phyloP scores from a whole-genome alignment of 331 rosid species.

The Pyrus hybrid region DNA sequence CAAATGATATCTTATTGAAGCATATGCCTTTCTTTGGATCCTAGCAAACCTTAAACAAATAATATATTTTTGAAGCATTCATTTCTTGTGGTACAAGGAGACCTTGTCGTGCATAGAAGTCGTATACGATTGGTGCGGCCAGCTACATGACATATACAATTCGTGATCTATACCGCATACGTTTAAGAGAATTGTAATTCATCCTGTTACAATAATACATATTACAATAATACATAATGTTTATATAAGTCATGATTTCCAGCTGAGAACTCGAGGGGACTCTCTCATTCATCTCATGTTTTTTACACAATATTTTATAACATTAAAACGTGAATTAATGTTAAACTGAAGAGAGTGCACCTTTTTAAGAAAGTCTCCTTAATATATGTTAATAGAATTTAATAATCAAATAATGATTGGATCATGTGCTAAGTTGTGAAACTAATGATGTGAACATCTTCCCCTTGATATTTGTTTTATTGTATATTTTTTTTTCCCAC shows the following conservation, averaged over 20 bases:
- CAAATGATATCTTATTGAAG: too few relatives aligned
- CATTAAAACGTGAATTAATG: too few relatives aligned
- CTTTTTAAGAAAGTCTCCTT: too few relatives aligned
- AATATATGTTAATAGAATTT: not conserved
- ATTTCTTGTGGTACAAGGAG: not conserved
- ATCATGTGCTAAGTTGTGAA: slow-evolving; percentile 12
- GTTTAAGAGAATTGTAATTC: not conserved
- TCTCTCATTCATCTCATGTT: too few relatives aligned
- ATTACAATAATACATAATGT: not conserved
- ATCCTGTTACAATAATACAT: not conserved
- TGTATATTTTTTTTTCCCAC: not conserved
- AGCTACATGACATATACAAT: not conserved
- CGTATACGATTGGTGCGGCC: not conserved
- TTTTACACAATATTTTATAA: too few relatives aligned
- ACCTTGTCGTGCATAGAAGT: not conserved
- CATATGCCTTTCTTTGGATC: too few relatives aligned
- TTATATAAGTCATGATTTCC: not conserved
- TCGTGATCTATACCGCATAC: not conserved
- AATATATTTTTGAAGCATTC: not conserved
- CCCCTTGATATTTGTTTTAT: not conserved
- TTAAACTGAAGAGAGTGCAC: too few relatives aligned
- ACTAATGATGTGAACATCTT: not conserved
- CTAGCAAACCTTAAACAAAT: not conserved
- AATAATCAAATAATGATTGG: slow-evolving; percentile 13
- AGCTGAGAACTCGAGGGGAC: too few relatives aligned